Conservation (phyloP, 2,329 filamentous ascomycete genomes). For the Colletotrichum sp. region DNA sequence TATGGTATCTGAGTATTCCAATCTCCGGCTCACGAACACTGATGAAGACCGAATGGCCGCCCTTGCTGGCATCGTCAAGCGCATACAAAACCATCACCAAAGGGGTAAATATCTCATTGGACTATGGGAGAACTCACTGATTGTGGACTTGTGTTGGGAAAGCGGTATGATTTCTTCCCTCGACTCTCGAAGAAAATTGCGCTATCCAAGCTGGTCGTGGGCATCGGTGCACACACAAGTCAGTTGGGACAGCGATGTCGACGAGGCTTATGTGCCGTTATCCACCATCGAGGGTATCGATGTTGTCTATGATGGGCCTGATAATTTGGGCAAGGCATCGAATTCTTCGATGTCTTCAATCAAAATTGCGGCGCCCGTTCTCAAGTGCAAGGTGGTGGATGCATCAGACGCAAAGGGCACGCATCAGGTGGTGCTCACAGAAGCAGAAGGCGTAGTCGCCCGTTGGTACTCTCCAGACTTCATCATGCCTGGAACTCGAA, state of each 20-base stretch:
- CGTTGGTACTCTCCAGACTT: rapidly evolving
- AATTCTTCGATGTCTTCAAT: no score
- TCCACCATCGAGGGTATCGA: rapidly evolving
- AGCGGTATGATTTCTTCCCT: no score
- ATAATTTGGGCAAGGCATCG: no score
- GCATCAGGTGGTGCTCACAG: no score
- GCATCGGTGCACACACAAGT: no score
- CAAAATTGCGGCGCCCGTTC: rapidly evolving
- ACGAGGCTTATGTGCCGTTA: rapidly evolving
- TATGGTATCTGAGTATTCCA: background rate
- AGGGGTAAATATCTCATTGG: background rate
- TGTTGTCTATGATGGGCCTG: no score
- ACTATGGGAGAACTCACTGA: background rate
- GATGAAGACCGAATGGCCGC: background rate
- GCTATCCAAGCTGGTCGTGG: no score
- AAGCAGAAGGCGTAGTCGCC: no score
- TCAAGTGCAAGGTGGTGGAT: no score
- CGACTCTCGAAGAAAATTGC: no score
- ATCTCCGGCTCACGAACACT: rapidly evolving
- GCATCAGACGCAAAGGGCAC: no score
- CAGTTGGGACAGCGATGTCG: rapidly evolving
- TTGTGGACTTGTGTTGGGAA: background rate
- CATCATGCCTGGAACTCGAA: no score
- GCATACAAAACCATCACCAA: rapidly evolving
- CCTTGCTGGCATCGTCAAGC: background rate